Evolutionary conservation across 1,284 basidiomycete genomes (phyloP), one percentile per base, ranked within the genome.

Genomic region (Entoloma clypeatum): DNA sequence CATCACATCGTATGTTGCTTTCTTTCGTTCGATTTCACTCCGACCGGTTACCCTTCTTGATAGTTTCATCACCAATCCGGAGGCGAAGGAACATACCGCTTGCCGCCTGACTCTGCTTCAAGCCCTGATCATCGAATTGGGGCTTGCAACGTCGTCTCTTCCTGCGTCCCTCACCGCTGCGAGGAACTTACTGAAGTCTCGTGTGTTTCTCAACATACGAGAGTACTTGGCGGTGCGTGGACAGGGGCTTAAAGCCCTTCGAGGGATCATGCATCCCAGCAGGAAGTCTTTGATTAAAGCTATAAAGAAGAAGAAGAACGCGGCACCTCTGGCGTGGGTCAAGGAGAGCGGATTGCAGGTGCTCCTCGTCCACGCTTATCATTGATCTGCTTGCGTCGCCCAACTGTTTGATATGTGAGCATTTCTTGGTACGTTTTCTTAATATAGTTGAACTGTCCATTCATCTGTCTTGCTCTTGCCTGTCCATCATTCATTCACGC

Each of bases 221-320:
- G 83, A 87, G 47, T 87, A 88, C 58, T 67, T 86, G 45, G 71
- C 72, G n/a, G 72, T 72, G 26, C 79, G 85, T 28, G 68, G 64
- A 43, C 68, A 79, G 52, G 83, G 83, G 2, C 74, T 73, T 21
- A 70, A 68, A 10, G 81, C 79, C n/a, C 64, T 88, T 21, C 74
- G 68, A 43, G 52, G 63, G 28, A 72, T 79, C 40, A 70, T 87
- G 72, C 74, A 81, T 47, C 75, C 79, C 5, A 81, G 63, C 57
- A 71, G 72, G 47, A 71, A 48, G 16, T 74, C 81, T 1, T 68
- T 87, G 43, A 69, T 79, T 41, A 75, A 71, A 52, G 73, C 78
- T 47, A 71, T 87, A 30, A 58, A 55, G 47, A 67, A 65, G 55
- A 71, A 70, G 57, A 64, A 68, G 13, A 71, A 72, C 8, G 57